Evolutionary conservation across 2,329 filamentous ascomycete species (phyloP).

Genomic region (Geosmithia flava): DNA sequence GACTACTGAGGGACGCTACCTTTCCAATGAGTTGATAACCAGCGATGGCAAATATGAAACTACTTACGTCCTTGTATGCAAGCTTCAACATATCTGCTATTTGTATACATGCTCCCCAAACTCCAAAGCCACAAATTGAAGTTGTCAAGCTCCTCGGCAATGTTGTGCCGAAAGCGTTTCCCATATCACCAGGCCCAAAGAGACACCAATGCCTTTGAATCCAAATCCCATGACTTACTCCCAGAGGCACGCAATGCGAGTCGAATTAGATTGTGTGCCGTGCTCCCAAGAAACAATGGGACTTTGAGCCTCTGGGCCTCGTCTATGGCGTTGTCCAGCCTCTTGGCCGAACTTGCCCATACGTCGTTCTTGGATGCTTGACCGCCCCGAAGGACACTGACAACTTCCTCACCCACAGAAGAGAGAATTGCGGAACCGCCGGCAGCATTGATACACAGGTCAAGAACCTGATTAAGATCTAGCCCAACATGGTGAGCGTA

Average conservation of each 20-base stretch:
- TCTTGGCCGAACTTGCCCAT: conserved; percentile 10
- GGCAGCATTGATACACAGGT: conserved; percentile 31
- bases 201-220: not conserved
- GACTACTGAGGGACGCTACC: not conserved
- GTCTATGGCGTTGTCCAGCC: conserved; percentile 23
- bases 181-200: not conserved
- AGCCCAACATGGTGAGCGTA: conserved; percentile 26
- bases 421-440: conserved; percentile 27
- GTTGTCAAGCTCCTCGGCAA: no score
- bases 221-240: not conserved
- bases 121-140: no score
- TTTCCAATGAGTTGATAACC: no score
- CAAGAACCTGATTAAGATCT: conserved; percentile 30
- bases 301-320: conserved; percentile 28
- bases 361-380: not conserved
- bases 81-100: not conserved
- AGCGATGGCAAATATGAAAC: no score
- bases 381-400: conserved; percentile 16
- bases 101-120: not conserved
- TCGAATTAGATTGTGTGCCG: conserved; percentile 20
- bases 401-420: conserved; percentile 21
- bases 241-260: not conserved
- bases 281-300: conserved; percentile 25
- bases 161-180: not conserved
- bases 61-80: not conserved